A percentile compares a stretch with the other conserved stretches of the same genome.
phyloP scores from a whole-genome alignment of 495 filamentous ascomycete species.

The Penicillium paxilli region DNA sequence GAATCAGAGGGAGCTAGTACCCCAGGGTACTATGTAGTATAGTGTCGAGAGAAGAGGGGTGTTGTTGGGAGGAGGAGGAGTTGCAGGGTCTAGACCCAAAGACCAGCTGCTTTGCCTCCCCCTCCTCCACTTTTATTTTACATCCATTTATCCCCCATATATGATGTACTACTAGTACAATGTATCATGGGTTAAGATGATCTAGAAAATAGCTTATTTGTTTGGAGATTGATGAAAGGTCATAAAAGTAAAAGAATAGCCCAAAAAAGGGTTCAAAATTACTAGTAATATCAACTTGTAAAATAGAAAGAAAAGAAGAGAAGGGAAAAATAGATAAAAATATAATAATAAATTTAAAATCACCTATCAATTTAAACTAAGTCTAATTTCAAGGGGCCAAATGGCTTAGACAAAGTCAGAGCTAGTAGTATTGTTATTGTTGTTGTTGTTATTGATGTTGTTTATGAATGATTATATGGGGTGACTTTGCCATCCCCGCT shows the following conservation, averaged over 20 bases:
- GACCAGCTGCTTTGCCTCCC: background rate
- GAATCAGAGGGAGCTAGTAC: background rate
- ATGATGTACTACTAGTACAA: background rate
- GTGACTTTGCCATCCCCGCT: slow-evolving; percentile 35
- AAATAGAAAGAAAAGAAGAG: too few relatives aligned
- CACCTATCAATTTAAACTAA: too few relatives aligned
- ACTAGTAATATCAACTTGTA: too few relatives aligned
- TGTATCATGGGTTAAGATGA: background rate
- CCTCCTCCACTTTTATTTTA: background rate
- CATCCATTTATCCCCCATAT: background rate
- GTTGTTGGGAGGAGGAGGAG: background rate
- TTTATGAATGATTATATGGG: too few relatives aligned
- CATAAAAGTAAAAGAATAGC: too few relatives aligned
- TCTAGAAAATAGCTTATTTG: background rate
- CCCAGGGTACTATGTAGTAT: too few relatives aligned
- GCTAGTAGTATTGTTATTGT: background rate
- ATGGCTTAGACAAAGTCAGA: too few relatives aligned
- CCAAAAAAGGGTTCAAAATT: too few relatives aligned
- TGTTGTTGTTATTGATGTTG: slow-evolving; percentile 10
- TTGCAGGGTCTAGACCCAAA: background rate
- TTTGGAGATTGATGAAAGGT: too few relatives aligned
- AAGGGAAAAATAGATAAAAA: too few relatives aligned
- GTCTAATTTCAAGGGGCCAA: too few relatives aligned
- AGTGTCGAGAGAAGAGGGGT: background rate
- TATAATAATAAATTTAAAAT: too few relatives aligned